These are phyloP conservation scores for Botrytis medusae DNA, from an alignment of 2,329 filamentous ascomycete genomes.

Conservation along the genomic window DNA sequence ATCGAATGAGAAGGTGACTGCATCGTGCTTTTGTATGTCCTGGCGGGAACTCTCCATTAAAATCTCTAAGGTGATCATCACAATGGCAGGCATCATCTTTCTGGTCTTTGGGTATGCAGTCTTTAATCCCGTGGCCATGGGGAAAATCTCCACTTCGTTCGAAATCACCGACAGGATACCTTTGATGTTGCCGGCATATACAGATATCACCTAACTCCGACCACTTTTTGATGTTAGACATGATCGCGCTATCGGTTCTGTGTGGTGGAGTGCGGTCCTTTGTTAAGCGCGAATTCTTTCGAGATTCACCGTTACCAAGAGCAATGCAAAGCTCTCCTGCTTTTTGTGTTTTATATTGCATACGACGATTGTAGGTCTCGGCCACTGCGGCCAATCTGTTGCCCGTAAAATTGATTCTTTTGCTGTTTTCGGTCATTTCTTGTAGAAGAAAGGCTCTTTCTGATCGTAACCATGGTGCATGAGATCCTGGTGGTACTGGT, in stretches of 20 bases:
- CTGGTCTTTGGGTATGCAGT: neutral
- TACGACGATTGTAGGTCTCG: neutral
- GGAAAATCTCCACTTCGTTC: neutral
- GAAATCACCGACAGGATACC: neutral
- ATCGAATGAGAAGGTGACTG: neutral
- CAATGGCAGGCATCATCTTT: neutral
- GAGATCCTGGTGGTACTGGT: neutral
- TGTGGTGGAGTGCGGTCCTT: neutral
- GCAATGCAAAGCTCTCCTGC: neutral
- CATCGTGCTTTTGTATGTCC: neutral
- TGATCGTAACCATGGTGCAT: neutral
- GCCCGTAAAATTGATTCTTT: fast-evolving
- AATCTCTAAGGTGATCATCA: neutral
- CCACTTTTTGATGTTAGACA: neutral
- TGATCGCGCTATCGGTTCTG: neutral
- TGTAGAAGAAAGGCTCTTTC: neutral
- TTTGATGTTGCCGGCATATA: neutral
- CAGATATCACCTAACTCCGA: neutral
- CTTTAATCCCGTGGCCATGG: neutral
- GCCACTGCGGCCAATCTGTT: neutral
- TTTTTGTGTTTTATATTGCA: neutral
- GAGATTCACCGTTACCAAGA: neutral
- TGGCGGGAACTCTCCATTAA: neutral
- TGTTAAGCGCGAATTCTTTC: neutral
- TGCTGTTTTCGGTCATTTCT: neutral